Evolutionary conservation across 805 yeast genomes (phyloP), one percentile per base, ranked within the genome.

Genomic region (Clavispora santaluciae): DNA sequence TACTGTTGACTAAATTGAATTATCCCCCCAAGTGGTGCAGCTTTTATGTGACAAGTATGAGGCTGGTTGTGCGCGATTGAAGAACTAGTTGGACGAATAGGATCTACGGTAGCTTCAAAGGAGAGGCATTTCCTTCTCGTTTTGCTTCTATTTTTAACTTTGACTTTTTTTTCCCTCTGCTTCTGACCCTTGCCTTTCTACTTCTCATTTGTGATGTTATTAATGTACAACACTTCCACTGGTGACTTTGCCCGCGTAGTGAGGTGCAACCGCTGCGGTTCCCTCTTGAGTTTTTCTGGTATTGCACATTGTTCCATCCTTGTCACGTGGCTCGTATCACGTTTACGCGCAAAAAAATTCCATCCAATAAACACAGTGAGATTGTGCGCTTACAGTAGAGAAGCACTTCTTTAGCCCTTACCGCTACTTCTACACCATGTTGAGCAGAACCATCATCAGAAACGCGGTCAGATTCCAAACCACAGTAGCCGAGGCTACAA

Each of bases 391-490:
- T 35, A 35, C 36, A 15, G 23, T 21, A 30, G 15, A 20, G 18
- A 36, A 38, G 11, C 23, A 18, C 39, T 25, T 17, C 22, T 34
- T 20, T 18, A 34, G 13, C 18, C 22, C 11, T 12, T 22, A 10
- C 21, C 18, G 18, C 34, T 17, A 16, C 22, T 17, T 5, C 21
- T 17, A 21, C 37, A n/a, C 18, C 6, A 41, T 41, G 44, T 41
- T 41, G 41, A 41, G 38, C 35, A 42, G 45, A 42, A 21, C 33
- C 13, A 23, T 42, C 20, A 17, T 37, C 31, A 44, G 43, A 44
- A 20, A 41, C 15, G 38, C 40, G 10, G 34, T 33, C 15, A 44
- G 53, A 34, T 37, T 35, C 28, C 51, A 49, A 33, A 38, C 53
- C 9, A 40, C 51, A 5, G 39, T 49, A 15, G 40, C 44, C 3